Evolutionary conservation across 768 basidiomycete genomes (phyloP), one percentile per base, ranked within the genome.

Genomic region (Leccinum truebloodii): DNA sequence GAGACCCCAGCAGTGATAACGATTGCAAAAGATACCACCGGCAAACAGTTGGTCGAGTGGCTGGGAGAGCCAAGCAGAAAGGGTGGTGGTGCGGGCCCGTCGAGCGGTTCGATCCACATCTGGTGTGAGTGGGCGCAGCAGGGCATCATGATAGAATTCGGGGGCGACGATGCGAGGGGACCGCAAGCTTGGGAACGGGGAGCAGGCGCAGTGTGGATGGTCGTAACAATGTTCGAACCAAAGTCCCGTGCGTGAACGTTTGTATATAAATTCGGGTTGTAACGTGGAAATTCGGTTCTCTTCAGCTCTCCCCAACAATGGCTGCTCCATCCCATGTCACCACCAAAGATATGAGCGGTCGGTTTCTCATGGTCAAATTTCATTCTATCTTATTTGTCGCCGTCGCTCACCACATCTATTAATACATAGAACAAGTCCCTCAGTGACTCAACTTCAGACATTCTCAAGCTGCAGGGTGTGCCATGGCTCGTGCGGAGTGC

Each of bases 61-160:
- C 71, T 97, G 50, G 94, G 94, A 10, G 95, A 98, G 74, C 95
- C 95, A 7, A 85, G 85, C 68, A 81, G 92, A 62, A 98, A 97
- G 72, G 95, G 95, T 7, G 94, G 95, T 22, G 95, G 95, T 1
- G 78, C 86, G 9, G 92, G 92, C 1, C 92, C 92, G 13, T 89
- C 88, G 22, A 85, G 86, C 2, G 90, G 91, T 41, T 92, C 89
- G 34, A 90, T 96, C 65, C 88, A 88, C 30, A 93, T 96, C 65
- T 97, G 94, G 92, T 90, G 94, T 64, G 94, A 97, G 74, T 97
- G 94, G 95, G 80, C 85, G 28, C 82, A 78, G 65, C 83, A 88
- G 61, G 92, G 92, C 2, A 70, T 94, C 37, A 92, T 94, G 90
- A 82, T 92, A 13, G 92, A 94, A 67, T 92, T 92, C 70, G 91